Conservation (phyloP, 768 basidiomycete species). For the Plicaturopsis crispa region DNA sequence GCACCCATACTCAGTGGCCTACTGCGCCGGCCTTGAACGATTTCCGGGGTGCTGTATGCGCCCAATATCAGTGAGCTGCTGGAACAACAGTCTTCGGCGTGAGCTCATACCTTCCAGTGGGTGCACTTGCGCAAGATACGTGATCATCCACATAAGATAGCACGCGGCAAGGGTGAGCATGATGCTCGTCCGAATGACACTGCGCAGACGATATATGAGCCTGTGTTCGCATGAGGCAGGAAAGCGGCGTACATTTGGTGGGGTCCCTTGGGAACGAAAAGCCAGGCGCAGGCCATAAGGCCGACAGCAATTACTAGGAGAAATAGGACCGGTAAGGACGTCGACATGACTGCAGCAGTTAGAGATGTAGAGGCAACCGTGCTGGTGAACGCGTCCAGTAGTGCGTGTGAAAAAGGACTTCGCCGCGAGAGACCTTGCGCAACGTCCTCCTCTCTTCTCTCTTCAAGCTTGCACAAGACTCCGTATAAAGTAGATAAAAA, state of each 20-base stretch:
- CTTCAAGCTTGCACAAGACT: too few relatives aligned
- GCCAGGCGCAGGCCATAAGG: conserved; percentile 56
- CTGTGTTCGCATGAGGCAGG: background rate
- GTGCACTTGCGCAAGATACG: conserved; percentile 92
- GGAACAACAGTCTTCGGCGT: background rate
- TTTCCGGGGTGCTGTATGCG: conserved; percentile 11
- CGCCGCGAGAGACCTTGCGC: conserved; percentile 9
- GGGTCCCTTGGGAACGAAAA: conserved; percentile 78
- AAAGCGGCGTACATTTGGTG: conserved; percentile 69
- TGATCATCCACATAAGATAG: conserved; percentile 96
- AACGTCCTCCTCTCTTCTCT: too few relatives aligned
- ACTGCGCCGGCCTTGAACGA: background rate
- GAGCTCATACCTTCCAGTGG: conserved; percentile 72
- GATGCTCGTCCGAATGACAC: conserved; percentile 75
- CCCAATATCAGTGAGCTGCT: conserved; percentile 15
- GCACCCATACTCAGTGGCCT: too few relatives aligned
- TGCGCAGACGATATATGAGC: conserved; percentile 22
- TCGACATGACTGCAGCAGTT: conserved; percentile 68
- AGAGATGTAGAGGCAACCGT: too few relatives aligned
- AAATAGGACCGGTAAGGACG: conserved; percentile 61
- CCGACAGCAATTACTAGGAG: conserved; percentile 57
- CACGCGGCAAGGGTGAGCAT: conserved; percentile 75
- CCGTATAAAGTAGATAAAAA: too few relatives aligned
- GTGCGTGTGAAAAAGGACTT: conserved; percentile 6
- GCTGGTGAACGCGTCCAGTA: too few relatives aligned